Percentiles rank a stretch among this genome's conserved stretches.
Conservation (phyloP, 805 yeast species). For the Metschnikowia reukaufii region DNA sequence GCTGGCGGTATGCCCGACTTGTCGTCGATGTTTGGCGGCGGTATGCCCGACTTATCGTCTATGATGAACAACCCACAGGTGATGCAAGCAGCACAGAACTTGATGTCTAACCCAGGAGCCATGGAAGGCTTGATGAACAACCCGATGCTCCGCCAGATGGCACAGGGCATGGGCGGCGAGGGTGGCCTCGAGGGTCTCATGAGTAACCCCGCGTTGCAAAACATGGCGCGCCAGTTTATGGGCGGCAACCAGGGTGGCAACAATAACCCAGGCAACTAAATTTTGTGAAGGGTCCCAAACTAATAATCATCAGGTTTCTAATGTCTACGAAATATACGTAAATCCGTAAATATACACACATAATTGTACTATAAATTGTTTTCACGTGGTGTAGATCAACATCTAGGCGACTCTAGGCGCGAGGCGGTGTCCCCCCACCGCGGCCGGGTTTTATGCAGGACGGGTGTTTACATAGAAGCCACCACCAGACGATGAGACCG, state of each 20-base stretch:
- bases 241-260: slow-evolving; percentile 48
- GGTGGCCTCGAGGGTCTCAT: slow-evolving; percentile 59
- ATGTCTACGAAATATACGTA: no score
- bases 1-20: slow-evolving; percentile 73
- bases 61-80: slow-evolving; percentile 62
- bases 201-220: slow-evolving; percentile 73
- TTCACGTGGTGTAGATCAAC: no score
- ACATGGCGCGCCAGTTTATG: slow-evolving; percentile 67
- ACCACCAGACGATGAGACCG: background rate
- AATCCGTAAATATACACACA: no score
- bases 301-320: no score
- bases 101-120: slow-evolving; percentile 85
- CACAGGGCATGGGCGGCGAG: slow-evolving; percentile 67
- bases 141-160: slow-evolving; percentile 83
- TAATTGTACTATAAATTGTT: background rate
- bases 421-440: background rate
- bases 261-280: slow-evolving; percentile 4
- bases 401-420: no score
- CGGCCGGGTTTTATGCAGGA: slow-evolving; percentile 2
- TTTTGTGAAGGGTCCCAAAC: no score
- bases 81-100: slow-evolving; percentile 81
- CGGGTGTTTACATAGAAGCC: slow-evolving; percentile 7
- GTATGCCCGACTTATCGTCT: slow-evolving; percentile 56
- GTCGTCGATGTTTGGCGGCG: slow-evolving; percentile 73
- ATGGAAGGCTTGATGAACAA: slow-evolving; percentile 72